These are phyloP conservation scores for Calonectria ilicicola DNA, from an alignment of 2,329 filamentous ascomycete genomes.

Conservation along the genomic window DNA sequence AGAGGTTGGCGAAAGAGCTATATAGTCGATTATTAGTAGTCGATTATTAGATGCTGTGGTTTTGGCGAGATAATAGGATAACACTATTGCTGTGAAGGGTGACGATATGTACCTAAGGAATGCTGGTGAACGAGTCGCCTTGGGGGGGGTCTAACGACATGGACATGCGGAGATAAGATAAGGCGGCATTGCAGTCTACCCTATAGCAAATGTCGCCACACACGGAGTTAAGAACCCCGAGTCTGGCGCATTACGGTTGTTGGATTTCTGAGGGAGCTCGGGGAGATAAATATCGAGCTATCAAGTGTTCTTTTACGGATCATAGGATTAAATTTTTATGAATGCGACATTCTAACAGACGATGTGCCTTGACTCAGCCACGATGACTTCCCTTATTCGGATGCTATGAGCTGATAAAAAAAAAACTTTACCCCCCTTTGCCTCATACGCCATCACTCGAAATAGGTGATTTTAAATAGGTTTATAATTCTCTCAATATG, in stretches of 20 bases:
- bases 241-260: not conserved
- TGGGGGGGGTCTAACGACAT: constrained; percentile 1
- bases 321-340: too few species aligned
- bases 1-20: too few species aligned
- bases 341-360: too few species aligned
- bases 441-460: too few species aligned
- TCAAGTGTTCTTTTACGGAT: too few species aligned
- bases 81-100: not conserved
- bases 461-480: too few species aligned
- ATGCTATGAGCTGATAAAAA: too few species aligned
- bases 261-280: not conserved
- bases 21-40: too few species aligned
- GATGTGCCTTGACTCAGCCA: too few species aligned
- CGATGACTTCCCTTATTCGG: too few species aligned
- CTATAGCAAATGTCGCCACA: not conserved
- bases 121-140: not conserved
- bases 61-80: not conserved
- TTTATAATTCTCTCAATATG: constrained; percentile 32
- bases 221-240: not conserved
- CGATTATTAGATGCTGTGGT: not conserved
- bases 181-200: not conserved
- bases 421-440: too few species aligned
- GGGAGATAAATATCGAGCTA: too few species aligned
- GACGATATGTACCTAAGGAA: not conserved
- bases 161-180: constrained; percentile 10